A percentile compares a stretch with the other conserved stretches of the same genome.
These are phyloP conservation scores for Artemisia annua DNA, from an alignment of 129 eudicot species.

Conservation along the genomic window DNA sequence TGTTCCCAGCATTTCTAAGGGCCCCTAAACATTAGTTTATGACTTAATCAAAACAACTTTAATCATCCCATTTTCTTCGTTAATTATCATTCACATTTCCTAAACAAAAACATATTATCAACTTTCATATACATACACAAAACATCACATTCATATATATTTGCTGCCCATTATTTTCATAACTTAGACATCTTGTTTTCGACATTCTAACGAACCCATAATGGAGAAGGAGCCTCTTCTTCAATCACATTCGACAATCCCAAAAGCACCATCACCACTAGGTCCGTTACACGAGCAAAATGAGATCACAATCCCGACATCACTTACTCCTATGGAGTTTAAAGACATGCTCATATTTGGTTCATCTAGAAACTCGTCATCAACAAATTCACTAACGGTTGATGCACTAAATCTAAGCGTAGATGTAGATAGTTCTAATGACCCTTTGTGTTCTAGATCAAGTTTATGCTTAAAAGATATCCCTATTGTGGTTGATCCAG, in stretches of 20 bases:
- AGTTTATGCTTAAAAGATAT: background rate
- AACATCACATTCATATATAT: background rate
- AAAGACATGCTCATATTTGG: constrained; percentile 83
- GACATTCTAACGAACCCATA: constrained; percentile 25
- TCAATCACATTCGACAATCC: constrained; percentile 26
- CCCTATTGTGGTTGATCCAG: constrained; percentile 13
- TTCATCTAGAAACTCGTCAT: constrained; percentile 41
- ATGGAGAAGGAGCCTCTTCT: constrained; percentile 73
- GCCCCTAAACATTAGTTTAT: constrained; percentile 26
- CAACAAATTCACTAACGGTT: constrained; percentile 36
- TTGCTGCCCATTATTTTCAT: background rate
- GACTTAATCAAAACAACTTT: constrained; percentile 21
- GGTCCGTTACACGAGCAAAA: constrained; percentile 49
- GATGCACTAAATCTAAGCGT: constrained; percentile 49
- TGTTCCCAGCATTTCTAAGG: constrained; percentile 31
- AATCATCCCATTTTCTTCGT: constrained; percentile 13
- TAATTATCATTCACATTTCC: background rate
- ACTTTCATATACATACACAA: constrained; percentile 1
- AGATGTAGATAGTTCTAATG: constrained; percentile 11
- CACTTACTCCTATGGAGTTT: constrained; percentile 57
- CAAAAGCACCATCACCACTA: constrained; percentile 38
- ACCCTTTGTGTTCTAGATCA: constrained; percentile 21
- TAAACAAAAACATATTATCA: background rate
- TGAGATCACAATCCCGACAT: constrained; percentile 41
- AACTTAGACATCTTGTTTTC: constrained; percentile 1